Evolutionary conservation across 176 grass and related monocot genomes (phyloP), one percentile per base, ranked within the genome.

Genomic region (Thalia dealbata): DNA sequence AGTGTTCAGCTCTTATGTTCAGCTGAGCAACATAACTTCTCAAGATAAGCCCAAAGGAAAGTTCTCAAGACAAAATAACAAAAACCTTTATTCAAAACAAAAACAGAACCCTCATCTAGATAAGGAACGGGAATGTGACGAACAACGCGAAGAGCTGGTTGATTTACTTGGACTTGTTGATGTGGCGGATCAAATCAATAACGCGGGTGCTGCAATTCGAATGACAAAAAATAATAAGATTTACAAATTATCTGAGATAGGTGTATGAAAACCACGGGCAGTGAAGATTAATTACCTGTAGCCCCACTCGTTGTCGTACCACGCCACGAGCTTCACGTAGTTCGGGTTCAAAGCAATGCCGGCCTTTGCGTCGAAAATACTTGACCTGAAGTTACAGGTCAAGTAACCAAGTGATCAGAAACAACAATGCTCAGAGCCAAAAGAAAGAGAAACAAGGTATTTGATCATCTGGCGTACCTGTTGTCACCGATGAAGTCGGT

Each of bases 281-380:
- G 2, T 15, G 21, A 38, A 28, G 51, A 1, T 71, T 71, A 71
- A 7, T 71, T 72, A 72, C 70, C 70, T 72, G 70, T 72, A 72
- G 25, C 70, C 70, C 70, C 46, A 54, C 50, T 72, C 70, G 7
- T 72, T 72, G 15, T 72, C 70, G 14, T 72, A 72, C 70, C 70
- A 72, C 21, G 70, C 1, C 25, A 72, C 70, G 28, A 72, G 50
- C 50, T 72, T 72, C 46, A 32, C 45, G 21, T 54, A 72, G 13
- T 72, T 72, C 19, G 0, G 0, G 16, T 72, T 72, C 70, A 72
- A 29, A 32, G 70, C 50, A 30, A 72, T 72, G 52, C 70, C 70
- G 10, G 70, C 70, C 48, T 72, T 72, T 0, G 48, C 70, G 51
- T 72, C 70, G 19, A 72, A 72, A 10, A 72, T 52, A 48, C 70